Evolutionary conservation across 495 filamentous ascomycete species (phyloP).

Genomic region (Hypoxylon lienhwacheense): DNA sequence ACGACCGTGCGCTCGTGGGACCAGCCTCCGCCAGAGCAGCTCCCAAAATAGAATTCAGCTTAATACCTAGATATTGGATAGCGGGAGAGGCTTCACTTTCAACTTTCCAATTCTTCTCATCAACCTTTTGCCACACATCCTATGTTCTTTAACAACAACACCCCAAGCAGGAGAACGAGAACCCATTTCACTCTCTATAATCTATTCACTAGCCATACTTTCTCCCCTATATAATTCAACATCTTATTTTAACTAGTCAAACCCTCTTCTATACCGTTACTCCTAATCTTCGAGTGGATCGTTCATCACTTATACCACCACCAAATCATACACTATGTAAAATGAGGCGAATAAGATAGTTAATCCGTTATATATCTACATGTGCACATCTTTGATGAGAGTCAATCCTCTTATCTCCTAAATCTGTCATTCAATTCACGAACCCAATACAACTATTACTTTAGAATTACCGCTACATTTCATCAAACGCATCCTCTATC

Average conservation of each 20-base stretch:
- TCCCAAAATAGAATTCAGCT: conserved; percentile 37
- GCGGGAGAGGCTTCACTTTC: conserved; percentile 15
- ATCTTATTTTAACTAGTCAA: too few species aligned
- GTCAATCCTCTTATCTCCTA: conserved; percentile 9
- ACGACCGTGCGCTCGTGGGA: conserved; percentile 32
- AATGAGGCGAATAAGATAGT: too few species aligned
- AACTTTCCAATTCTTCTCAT: conserved; percentile 10
- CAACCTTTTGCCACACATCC: conserved; percentile 11
- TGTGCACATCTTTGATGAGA: conserved; percentile 10
- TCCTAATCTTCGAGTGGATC: too few species aligned
- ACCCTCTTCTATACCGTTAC: too few species aligned
- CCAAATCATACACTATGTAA: not conserved
- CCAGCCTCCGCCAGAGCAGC: conserved; percentile 26
- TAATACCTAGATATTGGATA: conserved; percentile 26
- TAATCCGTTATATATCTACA: too few species aligned
- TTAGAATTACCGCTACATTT: conserved; percentile 8
- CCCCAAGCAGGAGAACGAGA: not conserved
- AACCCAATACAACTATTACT: conserved; percentile 11
- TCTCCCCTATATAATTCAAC: too few species aligned
- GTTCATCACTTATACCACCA: conserved; percentile 6
- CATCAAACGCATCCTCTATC: conserved; percentile 1
- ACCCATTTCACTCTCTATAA: too few species aligned
- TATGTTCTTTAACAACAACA: not conserved
- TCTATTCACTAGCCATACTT: too few species aligned
- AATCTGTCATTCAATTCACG: not conserved